phyloP scores from a whole-genome alignment of 148 eudicot species.

The Cornus kousa region DNA sequence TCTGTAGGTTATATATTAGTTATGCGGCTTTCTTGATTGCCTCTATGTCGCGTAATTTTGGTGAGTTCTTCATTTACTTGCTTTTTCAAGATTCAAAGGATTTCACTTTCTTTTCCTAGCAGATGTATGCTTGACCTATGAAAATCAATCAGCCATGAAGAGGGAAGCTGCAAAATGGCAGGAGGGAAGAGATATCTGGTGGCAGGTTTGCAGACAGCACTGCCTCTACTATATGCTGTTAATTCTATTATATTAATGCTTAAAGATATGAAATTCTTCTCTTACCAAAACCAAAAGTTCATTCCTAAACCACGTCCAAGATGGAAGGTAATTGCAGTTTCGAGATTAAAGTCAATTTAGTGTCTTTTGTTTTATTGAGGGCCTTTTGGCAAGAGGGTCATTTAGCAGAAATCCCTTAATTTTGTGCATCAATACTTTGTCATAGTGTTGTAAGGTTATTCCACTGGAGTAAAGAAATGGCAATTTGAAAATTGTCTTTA shows the following conservation, averaged over 20 bases:
- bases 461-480: too few species aligned
- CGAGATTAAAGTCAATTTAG: background rate
- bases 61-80: background rate
- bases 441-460: too few species aligned
- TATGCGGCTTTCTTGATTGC: too few species aligned
- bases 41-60: too few species aligned
- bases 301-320: background rate
- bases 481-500: too few species aligned
- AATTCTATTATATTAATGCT: background rate
- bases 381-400: background rate
- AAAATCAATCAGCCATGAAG: constrained; percentile 71
- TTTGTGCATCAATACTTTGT: too few species aligned
- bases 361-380: background rate
- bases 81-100: background rate
- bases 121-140: constrained; percentile 89
- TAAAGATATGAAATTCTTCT: background rate
- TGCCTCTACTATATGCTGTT: constrained; percentile 7
- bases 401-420: too few species aligned
- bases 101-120: constrained; percentile 27
- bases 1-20: too few species aligned
- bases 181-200: constrained; percentile 85
- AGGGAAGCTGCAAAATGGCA: constrained; percentile 81
- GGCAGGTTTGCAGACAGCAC: constrained; percentile 72
- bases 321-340: background rate
- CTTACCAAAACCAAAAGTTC: background rate